phyloP scores from a whole-genome alignment of 805 yeast genomes.

The Yarrowia sp. region DNA sequence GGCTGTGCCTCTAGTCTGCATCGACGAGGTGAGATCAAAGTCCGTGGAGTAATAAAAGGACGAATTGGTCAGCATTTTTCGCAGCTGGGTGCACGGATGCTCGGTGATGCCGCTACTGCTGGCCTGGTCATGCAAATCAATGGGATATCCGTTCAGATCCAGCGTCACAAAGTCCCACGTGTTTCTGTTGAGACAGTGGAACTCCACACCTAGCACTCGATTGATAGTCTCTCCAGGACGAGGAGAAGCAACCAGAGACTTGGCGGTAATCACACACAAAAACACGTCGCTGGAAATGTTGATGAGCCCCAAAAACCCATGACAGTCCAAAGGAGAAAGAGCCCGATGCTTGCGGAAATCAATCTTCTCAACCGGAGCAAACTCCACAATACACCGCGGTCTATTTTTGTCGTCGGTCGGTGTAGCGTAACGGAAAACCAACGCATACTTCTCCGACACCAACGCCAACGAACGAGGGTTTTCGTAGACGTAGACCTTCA shows the following conservation, averaged over 20 bases:
- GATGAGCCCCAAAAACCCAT: constrained; percentile 71
- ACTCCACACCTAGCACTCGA: constrained; percentile 80
- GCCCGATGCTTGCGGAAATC: constrained; percentile 41
- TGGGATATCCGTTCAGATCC: constrained; percentile 66
- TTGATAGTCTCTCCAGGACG: constrained; percentile 74
- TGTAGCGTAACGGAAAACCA: constrained; percentile 46
- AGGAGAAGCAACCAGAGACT: constrained; percentile 76
- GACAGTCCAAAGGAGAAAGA: constrained; percentile 44
- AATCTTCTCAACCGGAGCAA: constrained; percentile 41
- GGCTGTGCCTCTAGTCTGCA: constrained; percentile 48
- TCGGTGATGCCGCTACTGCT: constrained; percentile 38
- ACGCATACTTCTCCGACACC: constrained; percentile 54
- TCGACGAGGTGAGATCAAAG: constrained; percentile 83
- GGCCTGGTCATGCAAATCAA: constrained; percentile 40
- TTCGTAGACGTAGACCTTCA: constrained; percentile 62
- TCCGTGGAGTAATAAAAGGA: constrained; percentile 90
- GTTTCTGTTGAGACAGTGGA: constrained; percentile 64
- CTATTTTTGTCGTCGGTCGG: constrained; percentile 25
- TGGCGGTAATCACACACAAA: constrained; percentile 74
- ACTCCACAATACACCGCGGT: constrained; percentile 44
- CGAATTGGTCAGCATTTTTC: constrained; percentile 76
- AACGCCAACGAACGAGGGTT: constrained; percentile 69
- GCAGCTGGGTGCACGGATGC: constrained; percentile 81
- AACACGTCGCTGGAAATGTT: constrained; percentile 64
- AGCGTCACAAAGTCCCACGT: constrained; percentile 78